Evolutionary conservation across 2,329 filamentous ascomycete species (phyloP), one percentile per base, ranked within the genome.

Genomic region (Lomentospora prolificans): DNA sequence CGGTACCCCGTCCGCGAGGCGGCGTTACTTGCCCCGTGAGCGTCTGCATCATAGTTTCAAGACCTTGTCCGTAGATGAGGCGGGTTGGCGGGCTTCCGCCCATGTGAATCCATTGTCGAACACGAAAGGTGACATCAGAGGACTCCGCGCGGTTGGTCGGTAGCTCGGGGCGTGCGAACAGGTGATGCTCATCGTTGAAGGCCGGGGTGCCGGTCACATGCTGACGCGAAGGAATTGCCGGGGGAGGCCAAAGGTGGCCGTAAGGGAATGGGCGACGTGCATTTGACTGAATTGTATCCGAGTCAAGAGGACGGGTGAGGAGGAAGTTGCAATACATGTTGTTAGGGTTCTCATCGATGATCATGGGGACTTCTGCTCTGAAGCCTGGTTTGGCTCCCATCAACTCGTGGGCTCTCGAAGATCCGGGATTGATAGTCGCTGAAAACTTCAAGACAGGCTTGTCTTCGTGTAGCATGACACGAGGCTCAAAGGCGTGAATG

Each of bases 31-130:
- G 14, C 10, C 46, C 55, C 10, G 46, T 51, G 9, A 56, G 50
- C 1, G 41, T 33, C 24, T 56, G 31, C 28, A 46, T 59, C 55
- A 61, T 60, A 56, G 41, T 59, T 57, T 30, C 58, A 59, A 41
- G 60, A 53, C 39, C 64, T 27, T 66, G 62, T 28, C 67, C 67
- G 22, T 71, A 57, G 24, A 66, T 59, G 31, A 56, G n/a, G 61
- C 64, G 50, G 64, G 60, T 24, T 14, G 60, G 55, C 7, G 65
- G 60, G 4, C 64, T 64, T 4, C 70, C 68, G 3, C 67, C 69
- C 70, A 88, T 85, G 58, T 90, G 81, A 66, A 90, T 81, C 88
- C 88, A 94, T 58, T 84, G 82, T 41, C 86, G 79, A 30, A 95
- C 77, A 6, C 87, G 78, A 64, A 96, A 96, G 0, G 82, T 81